Conservation (phyloP, 169 alveolate species). For the Sarcocystis neurona region DNA sequence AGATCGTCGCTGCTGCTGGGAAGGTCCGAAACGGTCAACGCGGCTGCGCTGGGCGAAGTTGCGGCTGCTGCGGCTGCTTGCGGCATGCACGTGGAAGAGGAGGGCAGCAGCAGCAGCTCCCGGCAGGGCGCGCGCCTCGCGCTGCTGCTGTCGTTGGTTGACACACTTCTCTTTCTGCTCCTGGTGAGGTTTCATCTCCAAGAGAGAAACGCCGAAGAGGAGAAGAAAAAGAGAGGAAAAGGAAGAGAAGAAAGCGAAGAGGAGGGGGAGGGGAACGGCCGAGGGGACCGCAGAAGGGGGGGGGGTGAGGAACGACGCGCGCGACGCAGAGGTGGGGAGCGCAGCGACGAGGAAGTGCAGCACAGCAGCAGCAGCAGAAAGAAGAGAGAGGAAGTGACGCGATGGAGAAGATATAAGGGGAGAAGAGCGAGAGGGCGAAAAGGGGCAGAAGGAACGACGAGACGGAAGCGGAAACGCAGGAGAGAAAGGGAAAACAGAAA, state of each 20-base stretch:
- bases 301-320: neutral
- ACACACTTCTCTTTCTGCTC: neutral
- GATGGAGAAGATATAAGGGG: too few species aligned
- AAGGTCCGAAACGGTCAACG: neutral
- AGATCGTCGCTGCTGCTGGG: constrained; percentile 22
- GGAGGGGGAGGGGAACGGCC: neutral
- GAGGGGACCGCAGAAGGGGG: neutral
- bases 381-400: too few species aligned
- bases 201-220: neutral
- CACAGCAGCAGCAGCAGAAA: too few species aligned
- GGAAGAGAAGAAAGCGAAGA: neutral
- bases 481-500: too few species aligned
- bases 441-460: neutral
- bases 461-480: neutral
- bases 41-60: constrained; percentile 2
- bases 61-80: neutral
- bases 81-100: neutral
- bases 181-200: constrained; percentile 9
- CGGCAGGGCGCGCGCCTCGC: neutral
- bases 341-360: too few species aligned
- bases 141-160: neutral
- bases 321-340: too few species aligned
- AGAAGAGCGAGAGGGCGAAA: too few species aligned
- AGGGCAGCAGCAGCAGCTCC: neutral
- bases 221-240: neutral